Evolutionary conservation across 176 grass and related monocot genomes (phyloP).

Genomic region (Secale cereale): DNA sequence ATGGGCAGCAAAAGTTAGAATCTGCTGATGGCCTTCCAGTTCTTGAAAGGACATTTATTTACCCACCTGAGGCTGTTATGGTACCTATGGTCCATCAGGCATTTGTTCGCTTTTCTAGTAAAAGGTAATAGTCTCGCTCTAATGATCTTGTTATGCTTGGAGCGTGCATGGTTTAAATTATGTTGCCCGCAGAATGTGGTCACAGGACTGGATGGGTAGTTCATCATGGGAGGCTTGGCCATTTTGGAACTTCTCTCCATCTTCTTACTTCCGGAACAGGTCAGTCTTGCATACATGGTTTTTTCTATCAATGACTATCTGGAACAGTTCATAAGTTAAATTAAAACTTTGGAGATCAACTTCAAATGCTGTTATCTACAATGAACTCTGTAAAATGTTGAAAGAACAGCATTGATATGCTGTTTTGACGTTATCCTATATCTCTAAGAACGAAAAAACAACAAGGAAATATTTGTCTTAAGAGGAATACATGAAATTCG

Average conservation of each 20-base stretch:
- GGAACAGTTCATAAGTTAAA: background rate
- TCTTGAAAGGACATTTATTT: constrained; percentile 96
- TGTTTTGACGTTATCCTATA: background rate
- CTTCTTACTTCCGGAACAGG: constrained; percentile 84
- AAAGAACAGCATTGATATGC: background rate
- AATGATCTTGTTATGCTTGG: constrained; percentile 12
- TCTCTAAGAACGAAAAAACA: background rate
- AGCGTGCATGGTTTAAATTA: constrained; percentile 30
- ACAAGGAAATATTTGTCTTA: background rate
- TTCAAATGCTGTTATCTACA: background rate
- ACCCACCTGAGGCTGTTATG: constrained; percentile 83
- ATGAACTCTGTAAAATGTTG: background rate
- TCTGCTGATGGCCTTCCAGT: constrained; percentile 48
- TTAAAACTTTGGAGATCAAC: background rate
- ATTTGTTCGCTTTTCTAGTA: constrained; percentile 83
- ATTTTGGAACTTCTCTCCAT: constrained; percentile 86
- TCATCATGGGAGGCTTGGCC: constrained; percentile 84
- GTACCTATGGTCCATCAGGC: constrained; percentile 90
- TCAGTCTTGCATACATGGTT: constrained; percentile 33
- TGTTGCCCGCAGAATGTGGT: constrained; percentile 66
- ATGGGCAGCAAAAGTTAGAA: constrained; percentile 45
- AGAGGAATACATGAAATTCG: background rate
- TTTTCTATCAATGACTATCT: background rate
- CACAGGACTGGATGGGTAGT: constrained; percentile 50
- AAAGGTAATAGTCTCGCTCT: constrained; percentile 54